These are phyloP conservation scores for Candida ponderosae DNA, from an alignment of 805 yeast genomes.

Conservation along the genomic window DNA sequence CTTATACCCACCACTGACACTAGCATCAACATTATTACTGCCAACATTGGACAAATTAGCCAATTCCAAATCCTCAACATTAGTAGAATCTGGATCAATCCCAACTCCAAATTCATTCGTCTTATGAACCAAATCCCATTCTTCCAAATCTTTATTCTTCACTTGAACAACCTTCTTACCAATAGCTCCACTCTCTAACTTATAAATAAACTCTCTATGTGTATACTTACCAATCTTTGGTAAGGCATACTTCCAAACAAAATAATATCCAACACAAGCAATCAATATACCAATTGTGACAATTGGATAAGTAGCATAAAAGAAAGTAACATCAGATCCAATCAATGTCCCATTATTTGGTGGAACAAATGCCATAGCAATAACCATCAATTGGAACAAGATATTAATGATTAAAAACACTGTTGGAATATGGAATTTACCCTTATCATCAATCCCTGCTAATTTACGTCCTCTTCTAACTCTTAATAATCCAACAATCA, in stretches of 20 bases:
- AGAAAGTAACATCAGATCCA: slow-evolving; percentile 53
- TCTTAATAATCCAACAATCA: slow-evolving; percentile 52
- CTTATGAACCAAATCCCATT: slow-evolving; percentile 7
- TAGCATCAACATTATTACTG: no score
- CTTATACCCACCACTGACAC: no score
- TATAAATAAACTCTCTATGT: slow-evolving; percentile 39
- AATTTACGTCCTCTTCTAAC: slow-evolving; percentile 41
- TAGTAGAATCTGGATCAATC: neutral
- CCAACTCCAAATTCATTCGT: slow-evolving; percentile 21
- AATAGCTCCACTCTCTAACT: slow-evolving; percentile 61
- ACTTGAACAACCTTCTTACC: slow-evolving; percentile 43
- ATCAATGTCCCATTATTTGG: slow-evolving; percentile 45
- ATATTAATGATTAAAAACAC: slow-evolving; percentile 54
- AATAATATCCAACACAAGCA: slow-evolving; percentile 55
- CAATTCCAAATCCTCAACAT: no score
- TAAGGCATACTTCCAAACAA: slow-evolving; percentile 48
- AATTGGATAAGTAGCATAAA: slow-evolving; percentile 69
- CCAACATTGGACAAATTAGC: no score
- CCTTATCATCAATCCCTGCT: slow-evolving; percentile 49
- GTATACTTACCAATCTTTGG: slow-evolving; percentile 47
- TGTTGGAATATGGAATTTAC: slow-evolving; percentile 55
- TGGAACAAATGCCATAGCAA: slow-evolving; percentile 70
- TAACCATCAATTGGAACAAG: slow-evolving; percentile 53
- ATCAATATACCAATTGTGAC: slow-evolving; percentile 64
- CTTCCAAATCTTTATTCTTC: slow-evolving; percentile 9